Conservation (phyloP, 805 yeast genomes). For the Candida hispaniensis region DNA sequence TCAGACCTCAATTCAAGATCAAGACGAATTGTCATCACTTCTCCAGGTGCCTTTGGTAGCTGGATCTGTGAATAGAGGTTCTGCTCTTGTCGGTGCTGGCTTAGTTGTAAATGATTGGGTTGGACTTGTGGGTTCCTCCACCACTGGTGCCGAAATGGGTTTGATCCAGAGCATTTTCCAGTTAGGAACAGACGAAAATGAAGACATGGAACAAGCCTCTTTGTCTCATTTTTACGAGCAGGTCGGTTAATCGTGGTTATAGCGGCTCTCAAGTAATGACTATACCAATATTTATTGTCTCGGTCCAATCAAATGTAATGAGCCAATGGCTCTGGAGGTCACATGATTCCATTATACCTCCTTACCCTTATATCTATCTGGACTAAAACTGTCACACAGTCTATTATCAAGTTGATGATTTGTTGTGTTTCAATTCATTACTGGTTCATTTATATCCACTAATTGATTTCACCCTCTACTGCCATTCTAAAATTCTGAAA, state of each 20-base stretch:
- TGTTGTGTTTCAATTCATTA: no score
- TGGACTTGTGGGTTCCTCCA: slow-evolving; percentile 92
- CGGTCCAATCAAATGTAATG: no score
- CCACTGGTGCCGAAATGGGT: slow-evolving; percentile 96
- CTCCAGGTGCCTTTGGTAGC: slow-evolving; percentile 97
- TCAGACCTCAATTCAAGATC: slow-evolving; percentile 93
- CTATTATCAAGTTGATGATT: no score
- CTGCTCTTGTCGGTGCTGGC: slow-evolving; percentile 96
- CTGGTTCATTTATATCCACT: no score
- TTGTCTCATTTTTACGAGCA: slow-evolving; percentile 16
- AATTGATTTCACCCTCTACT: no score
- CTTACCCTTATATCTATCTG: no score
- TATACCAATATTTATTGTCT: no score
- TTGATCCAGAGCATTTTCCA: slow-evolving; percentile 90
- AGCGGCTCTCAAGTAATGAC: no score
- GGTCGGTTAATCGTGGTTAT: slow-evolving; percentile 16
- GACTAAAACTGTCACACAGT: no score
- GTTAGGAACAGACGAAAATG: slow-evolving; percentile 28
- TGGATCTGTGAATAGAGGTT: slow-evolving; percentile 97
- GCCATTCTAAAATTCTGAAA: no score
- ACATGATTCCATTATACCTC: no score
- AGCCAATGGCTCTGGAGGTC: no score
- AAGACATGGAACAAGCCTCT: slow-evolving; percentile 15
- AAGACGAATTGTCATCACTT: slow-evolving; percentile 91
- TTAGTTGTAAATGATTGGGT: slow-evolving; percentile 98